Evolutionary conservation across 345 rosid species (phyloP), one percentile per base, ranked within the genome.

Genomic region (Carallia pectinifolia): DNA sequence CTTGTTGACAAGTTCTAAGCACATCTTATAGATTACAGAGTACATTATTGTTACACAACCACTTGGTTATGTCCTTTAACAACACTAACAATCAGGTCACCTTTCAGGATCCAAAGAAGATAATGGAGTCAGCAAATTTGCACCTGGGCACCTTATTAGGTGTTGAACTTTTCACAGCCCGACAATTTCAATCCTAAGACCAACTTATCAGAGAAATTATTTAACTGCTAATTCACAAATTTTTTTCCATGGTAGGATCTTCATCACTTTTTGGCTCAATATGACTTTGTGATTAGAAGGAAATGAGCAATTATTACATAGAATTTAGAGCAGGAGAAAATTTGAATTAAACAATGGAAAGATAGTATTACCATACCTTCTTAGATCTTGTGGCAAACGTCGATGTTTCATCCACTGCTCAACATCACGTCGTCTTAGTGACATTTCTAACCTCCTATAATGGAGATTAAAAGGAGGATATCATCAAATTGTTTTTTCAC

Each of bases 321-420:
- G 31, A 55, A 55, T 44, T 44, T 3, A 44, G 16, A 12, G 33
- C 6, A 15, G 31, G 50, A 17, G 2, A 6, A 55, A 36, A 23
- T 12, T 0, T 16, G 36, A 36, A 13, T 15, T 1, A 71, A 1
- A 53, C 0, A 37, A 27, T 44, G 8, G 18, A 34, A 36, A 17
- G 38, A 52, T 33, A 7, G 8, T 48, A 60, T 48, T 6, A 19
- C 15, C 0, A 7, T 65, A 91, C 98, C 85, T 87, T 79, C 88
- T 83, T 44, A 94, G 79, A 12, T 68, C 76, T 53, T 73, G 84
- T 7, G 98, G 97, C 74, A 94, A 80, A 60, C 87, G 86, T 4
- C 97, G 87, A 76, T 85, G 97, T 48, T 89, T 88, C 98, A 94
- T 94, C 98, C 98, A 94, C 36, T 87, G 95, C 80, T 91, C 93